Percentiles rank a stretch among this genome's conserved stretches.
phyloP scores from a whole-genome alignment of 805 yeast genomes.

The Candida odintsovae region DNA sequence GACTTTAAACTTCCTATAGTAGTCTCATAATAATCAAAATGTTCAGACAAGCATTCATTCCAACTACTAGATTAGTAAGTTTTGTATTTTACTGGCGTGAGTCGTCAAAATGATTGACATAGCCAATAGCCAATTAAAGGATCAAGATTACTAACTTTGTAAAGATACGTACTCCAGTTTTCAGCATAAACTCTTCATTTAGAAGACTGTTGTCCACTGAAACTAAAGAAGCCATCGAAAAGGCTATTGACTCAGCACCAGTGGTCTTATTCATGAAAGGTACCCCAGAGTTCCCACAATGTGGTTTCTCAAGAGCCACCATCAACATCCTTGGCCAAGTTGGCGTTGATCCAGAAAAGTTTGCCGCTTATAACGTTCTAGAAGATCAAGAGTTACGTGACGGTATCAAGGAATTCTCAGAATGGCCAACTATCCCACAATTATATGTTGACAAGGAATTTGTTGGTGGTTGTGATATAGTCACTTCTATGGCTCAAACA shows the following conservation, averaged over 20 bases:
- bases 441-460: slow-evolving; percentile 86
- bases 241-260: slow-evolving; percentile 83
- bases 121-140: not conserved
- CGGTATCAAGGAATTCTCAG: slow-evolving; percentile 91
- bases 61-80: slow-evolving; percentile 2
- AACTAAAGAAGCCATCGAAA: slow-evolving; percentile 76
- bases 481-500: slow-evolving; percentile 80
- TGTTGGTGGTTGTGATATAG: slow-evolving; percentile 95
- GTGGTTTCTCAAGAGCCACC: slow-evolving; percentile 96
- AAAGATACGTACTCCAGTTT: slow-evolving; percentile 10
- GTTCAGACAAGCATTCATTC: slow-evolving; percentile 4
- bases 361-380: slow-evolving; percentile 94
- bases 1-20: not conserved
- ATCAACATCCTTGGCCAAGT: slow-evolving; percentile 91
- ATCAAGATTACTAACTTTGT: slow-evolving; percentile 1
- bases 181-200: slow-evolving; percentile 8
- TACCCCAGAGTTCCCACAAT: slow-evolving; percentile 94
- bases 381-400: slow-evolving; percentile 92
- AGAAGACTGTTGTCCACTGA: slow-evolving; percentile 63
- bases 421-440: slow-evolving; percentile 99
- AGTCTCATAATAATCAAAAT: not conserved
- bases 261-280: slow-evolving; percentile 98
- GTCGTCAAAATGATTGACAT: not conserved
- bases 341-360: slow-evolving; percentile 94
- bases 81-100: not conserved